Conservation (phyloP, 129 eudicot species). For the Pittosporum tobira region DNA sequence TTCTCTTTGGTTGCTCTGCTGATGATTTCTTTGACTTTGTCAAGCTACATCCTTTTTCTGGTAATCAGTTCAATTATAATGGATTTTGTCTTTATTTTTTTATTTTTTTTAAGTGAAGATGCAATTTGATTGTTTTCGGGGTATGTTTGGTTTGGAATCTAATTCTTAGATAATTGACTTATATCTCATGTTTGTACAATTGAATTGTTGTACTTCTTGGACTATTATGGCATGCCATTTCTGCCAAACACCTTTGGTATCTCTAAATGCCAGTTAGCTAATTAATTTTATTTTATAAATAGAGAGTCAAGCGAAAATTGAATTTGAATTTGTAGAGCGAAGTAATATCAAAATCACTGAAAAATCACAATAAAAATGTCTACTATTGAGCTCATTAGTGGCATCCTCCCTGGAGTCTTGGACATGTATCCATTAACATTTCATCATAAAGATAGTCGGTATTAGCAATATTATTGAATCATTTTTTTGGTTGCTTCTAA, state of each 20-base stretch:
- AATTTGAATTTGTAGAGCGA: too few species aligned
- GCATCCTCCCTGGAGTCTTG: too few species aligned
- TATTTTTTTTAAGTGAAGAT: neutral
- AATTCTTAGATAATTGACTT: neutral
- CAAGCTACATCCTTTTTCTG: conserved; percentile 66
- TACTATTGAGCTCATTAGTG: too few species aligned
- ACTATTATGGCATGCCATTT: neutral
- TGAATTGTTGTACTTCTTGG: neutral
- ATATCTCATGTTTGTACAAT: neutral
- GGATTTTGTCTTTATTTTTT: neutral
- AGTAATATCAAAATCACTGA: too few species aligned
- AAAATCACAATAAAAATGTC: too few species aligned
- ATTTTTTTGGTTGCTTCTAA: neutral
- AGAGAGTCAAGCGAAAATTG: too few species aligned
- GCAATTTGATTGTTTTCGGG: too few species aligned
- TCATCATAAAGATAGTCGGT: too few species aligned
- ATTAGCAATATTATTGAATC: too few species aligned
- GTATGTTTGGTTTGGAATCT: too few species aligned
- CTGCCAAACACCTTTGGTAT: neutral
- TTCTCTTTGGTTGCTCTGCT: conserved; percentile 90
- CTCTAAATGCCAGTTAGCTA: neutral
- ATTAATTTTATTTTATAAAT: neutral
- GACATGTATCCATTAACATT: too few species aligned
- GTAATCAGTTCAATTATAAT: conserved; percentile 21
- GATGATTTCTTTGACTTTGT: conserved; percentile 64